A percentile compares a stretch with the other conserved stretches of the same genome.
phyloP scores from a whole-genome alignment of 768 basidiomycete genomes.

The Lactifluus pinguis region DNA sequence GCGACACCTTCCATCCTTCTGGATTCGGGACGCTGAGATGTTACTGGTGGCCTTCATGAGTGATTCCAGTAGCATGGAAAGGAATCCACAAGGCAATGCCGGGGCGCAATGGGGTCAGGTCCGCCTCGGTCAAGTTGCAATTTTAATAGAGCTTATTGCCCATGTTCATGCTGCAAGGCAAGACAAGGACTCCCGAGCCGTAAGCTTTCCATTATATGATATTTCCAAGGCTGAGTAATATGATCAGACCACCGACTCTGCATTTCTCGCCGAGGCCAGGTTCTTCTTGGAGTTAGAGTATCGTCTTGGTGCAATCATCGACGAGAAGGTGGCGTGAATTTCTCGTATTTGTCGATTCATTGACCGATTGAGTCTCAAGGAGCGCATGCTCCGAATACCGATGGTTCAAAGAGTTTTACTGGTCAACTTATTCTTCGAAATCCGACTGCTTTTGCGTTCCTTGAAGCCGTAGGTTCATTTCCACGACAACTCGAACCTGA shows the following conservation, averaged over 20 bases:
- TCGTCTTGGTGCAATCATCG: conserved; percentile 12
- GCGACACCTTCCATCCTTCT: conserved; percentile 51
- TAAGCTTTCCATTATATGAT: conserved; percentile 16
- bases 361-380: conserved; percentile 32
- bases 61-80: conserved; percentile 28
- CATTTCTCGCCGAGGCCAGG: conserved; percentile 9
- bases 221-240: not conserved
- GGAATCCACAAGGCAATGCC: conserved; percentile 16
- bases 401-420: conserved; percentile 52
- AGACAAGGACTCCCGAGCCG: conserved; percentile 33
- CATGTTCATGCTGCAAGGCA: conserved; percentile 36
- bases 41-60: conserved; percentile 59
- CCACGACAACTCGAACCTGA: not conserved
- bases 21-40: conserved; percentile 68
- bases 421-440: conserved; percentile 52
- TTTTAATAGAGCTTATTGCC: conserved; percentile 54
- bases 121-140: conserved; percentile 51
- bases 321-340: conserved; percentile 1
- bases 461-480: conserved; percentile 44
- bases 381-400: conserved; percentile 41
- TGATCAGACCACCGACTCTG: conserved; percentile 5
- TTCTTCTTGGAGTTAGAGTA: conserved; percentile 19
- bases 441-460: conserved; percentile 53
- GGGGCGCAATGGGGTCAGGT: conserved; percentile 36
- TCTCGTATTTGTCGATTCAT: not conserved